Base-by-base conservation (phyloP, 2,329 filamentous ascomycete species). In the Daldinia sp. region DNA sequence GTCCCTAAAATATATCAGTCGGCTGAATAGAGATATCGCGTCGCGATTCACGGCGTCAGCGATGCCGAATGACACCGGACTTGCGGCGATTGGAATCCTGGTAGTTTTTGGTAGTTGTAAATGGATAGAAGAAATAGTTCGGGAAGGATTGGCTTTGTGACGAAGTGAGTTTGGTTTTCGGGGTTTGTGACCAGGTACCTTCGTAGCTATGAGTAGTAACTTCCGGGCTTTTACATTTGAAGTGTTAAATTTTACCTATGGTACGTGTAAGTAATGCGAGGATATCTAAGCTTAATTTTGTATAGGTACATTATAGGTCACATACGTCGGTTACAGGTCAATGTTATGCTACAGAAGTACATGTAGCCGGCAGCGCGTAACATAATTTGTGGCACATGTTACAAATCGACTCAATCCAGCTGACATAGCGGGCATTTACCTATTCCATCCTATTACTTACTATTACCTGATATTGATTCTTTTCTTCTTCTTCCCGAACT, bases 21-120 rank as follows among this genome's bases (percentile, higher is more conserved):
- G 39, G 63, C 58, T 50, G 44, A 44, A 15, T 62, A 61, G 53
- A 68, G 53, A 54, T 23, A 50, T 59, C 2, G 48, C 26, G 57
- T 61, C 62, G 56, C 68, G 69, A 35, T 26, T 60, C 26, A 44
- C 63, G 66, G 66, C 66, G 63, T 69, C 42, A 69, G 63, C 60
- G 65, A 71, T 71, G 39, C 68, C 65, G 68, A 71, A 39, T 61
- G 63, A 64, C 41, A 50, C 68, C 65, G 68, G 60, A 41, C 37
- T 48, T 54, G 58, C 55, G 61, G 60, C 55, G 51, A 65, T 67
- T 68, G 61, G 33, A 60, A 62, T 44, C 18, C n/a, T 20, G 62
- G 44, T 39, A 26, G 46, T 39, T 42, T 42, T 18, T 30, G 37
- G 9, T 39, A 23, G 20, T 35, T 33, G 44, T n/a, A 18, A 12